These are phyloP conservation scores for Harringtonia lauricola DNA, from an alignment of 2,329 filamentous ascomycete species.

Conservation along the genomic window DNA sequence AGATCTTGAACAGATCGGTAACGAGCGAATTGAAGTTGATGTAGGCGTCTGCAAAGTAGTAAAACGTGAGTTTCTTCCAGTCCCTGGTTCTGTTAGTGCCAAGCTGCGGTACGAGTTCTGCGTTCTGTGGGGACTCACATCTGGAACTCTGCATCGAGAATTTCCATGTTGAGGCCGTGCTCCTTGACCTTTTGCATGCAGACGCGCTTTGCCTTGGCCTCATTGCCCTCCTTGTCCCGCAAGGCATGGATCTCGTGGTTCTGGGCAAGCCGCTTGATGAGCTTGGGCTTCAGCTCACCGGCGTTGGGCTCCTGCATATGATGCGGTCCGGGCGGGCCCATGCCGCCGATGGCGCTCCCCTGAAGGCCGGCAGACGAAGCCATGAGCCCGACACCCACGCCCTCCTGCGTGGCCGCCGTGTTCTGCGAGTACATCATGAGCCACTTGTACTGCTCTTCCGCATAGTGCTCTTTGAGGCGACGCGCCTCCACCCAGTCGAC, in stretches of 20 bases:
- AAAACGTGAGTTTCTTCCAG: slow-evolving; percentile 98
- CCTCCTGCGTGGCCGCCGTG: slow-evolving; percentile 51
- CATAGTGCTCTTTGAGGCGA: slow-evolving; percentile 80
- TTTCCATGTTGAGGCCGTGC: slow-evolving; percentile 89
- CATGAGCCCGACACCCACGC: slow-evolving; percentile 49
- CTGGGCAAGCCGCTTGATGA: slow-evolving; percentile 92
- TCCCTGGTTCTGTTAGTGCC: no score
- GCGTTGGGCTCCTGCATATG: slow-evolving; percentile 60
- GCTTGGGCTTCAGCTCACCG: slow-evolving; percentile 81
- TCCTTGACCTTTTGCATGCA: slow-evolving; percentile 96
- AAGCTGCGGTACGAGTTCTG: no score
- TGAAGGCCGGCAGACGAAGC: slow-evolving; percentile 52
- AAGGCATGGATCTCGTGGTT: slow-evolving; percentile 81
- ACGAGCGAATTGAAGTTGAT: slow-evolving; percentile 99
- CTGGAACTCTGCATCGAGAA: slow-evolving; percentile 95
- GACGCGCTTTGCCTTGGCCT: slow-evolving; percentile 92
- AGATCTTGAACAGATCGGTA: slow-evolving; percentile 96
- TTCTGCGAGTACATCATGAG: slow-evolving; percentile 96
- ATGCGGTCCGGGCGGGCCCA: slow-evolving; percentile 65
- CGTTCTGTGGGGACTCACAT: slow-evolving; percentile 68
- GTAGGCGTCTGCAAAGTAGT: slow-evolving; percentile 95
- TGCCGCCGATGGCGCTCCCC: slow-evolving; percentile 63
- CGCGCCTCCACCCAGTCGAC: slow-evolving; percentile 82
- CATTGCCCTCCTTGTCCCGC: slow-evolving; percentile 91
- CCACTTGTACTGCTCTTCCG: slow-evolving; percentile 95